Base-by-base conservation (phyloP, 768 basidiomycete genomes). In the Panaeolus papilionaceus region DNA sequence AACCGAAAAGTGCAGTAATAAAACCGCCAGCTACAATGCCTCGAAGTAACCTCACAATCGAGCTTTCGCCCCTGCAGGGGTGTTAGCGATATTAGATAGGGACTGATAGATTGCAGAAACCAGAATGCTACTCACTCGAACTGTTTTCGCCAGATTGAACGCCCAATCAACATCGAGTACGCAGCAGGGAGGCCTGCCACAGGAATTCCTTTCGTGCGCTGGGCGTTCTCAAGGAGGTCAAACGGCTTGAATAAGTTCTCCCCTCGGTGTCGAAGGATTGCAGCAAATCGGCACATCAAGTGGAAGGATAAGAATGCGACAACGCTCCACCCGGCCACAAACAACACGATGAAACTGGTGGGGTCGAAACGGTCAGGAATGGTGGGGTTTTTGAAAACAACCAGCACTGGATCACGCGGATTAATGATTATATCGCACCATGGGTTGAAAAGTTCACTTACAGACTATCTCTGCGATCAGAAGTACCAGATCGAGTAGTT, bases 1-100 rank as follows among this genome's bases (percentile, higher is more conserved):
- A 64, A 16, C 45, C 16, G 3, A 64, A n/a, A n/a, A 68, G 45
- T n/a, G 26, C 38, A 38, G 38, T 23, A 14, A 68, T 51, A 1
- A 68, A 14, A 42, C 61, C 40, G 0, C 18, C 54, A 18, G 54
- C 58, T 33, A 37, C 11, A 6, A 61, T 0, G 12, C 67, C 67
- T 8, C 67, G 58, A 26, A 51, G 20, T 20, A 51, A 18, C 26
- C 49, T 51, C 1, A 51, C 49, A 11, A 51, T 51, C 23, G 23
- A 5, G 8, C 49, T 14, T 28, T 51, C 49, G 23, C 49, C 49
- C 9, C 49, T 45, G 44, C 11, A 51, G 23, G 14, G 10, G 4
- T 33, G 28, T 33, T 33, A 33, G 20, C 49, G 5, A n/a, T 51
- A 28, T 26, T 18, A 11, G 23, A 2, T 14, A 10, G 44, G 7